phyloP scores from a whole-genome alignment of 2,329 filamentous ascomycete genomes.

The Onygena corvina region DNA sequence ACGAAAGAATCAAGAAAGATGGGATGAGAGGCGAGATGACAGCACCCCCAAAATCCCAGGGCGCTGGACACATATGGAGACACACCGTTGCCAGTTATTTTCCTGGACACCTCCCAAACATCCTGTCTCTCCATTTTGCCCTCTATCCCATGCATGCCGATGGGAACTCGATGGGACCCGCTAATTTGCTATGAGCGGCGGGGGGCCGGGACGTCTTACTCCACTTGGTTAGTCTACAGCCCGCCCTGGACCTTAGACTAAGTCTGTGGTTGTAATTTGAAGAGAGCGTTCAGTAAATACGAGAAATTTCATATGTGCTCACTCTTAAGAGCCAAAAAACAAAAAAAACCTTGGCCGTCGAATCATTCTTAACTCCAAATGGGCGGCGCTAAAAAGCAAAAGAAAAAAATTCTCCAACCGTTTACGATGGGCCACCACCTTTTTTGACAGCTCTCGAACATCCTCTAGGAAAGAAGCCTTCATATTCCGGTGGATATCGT shows the following conservation, averaged over 20 bases:
- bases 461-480: slow-evolving; percentile 4
- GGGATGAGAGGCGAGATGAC: background rate
- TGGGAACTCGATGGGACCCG: slow-evolving; percentile 3
- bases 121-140: slow-evolving; percentile 2
- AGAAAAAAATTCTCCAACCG: background rate
- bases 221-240: slow-evolving; percentile 5
- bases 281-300: slow-evolving; percentile 6
- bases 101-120: background rate
- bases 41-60: background rate
- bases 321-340: background rate
- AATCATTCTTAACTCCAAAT: background rate
- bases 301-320: slow-evolving; percentile 6
- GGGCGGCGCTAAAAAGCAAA: background rate
- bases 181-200: slow-evolving; percentile 4
- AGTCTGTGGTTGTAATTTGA: slow-evolving; percentile 5
- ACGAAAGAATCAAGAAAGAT: background rate
- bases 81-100: background rate
- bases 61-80: background rate
- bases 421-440: background rate
- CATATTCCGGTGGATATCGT: slow-evolving; percentile 2
- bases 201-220: slow-evolving; percentile 6
- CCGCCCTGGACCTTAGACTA: slow-evolving; percentile 6
- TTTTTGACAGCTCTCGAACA: slow-evolving; percentile 6
- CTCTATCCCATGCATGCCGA: background rate
- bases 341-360: background rate